Evolutionary conservation across 805 yeast species (phyloP), one percentile per base, ranked within the genome.

Genomic region (Komagataella pastoris): DNA sequence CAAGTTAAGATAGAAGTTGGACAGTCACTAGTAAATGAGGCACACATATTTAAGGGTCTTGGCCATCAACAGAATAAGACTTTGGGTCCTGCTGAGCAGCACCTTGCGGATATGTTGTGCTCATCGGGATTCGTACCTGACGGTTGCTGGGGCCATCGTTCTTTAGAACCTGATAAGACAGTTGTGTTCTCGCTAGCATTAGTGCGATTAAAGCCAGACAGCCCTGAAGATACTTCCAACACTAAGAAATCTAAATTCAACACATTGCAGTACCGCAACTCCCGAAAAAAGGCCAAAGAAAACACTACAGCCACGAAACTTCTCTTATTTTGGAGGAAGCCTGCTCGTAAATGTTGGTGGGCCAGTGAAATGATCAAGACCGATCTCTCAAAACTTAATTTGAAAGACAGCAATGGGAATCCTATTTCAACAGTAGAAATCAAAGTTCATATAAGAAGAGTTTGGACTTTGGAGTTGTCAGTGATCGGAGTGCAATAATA

Each of bases 311-410:
- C 67, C 12, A 67, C 70, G 3, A 93, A 93, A 65, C 74, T 93
- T 50, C 72, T 93, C 44, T 69, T 93, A 50, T 93, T 93, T 63
- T 93, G 99, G 98, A 77, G 96, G 56, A 93, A 93, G 63, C 99
- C 99, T 1, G 99, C 99, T 2, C 77, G 98, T 62, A 93, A 93
- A 64, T 93, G 99, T 69, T 93, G 99, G 99, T 93, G 99, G 99
- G 76, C 87, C 6, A 79, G 81, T 62, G 78, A 80, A 47, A 71
- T 66, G 24, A 66, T 79, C 18, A 81, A 79, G 6, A 64, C 79
- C 19, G 66, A 66, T 43, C 56, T 76, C 3, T 54, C 62, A 8
- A 51, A 56, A 24, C 40, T 66, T 47, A 57, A 54, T 1, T 47
- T 57, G 21, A 61, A 56, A 48, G 64, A 61, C 46, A 47, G 59